Evolutionary conservation across 2,329 filamentous ascomycete genomes (phyloP).

Genomic region (Cadophora malorum): DNA sequence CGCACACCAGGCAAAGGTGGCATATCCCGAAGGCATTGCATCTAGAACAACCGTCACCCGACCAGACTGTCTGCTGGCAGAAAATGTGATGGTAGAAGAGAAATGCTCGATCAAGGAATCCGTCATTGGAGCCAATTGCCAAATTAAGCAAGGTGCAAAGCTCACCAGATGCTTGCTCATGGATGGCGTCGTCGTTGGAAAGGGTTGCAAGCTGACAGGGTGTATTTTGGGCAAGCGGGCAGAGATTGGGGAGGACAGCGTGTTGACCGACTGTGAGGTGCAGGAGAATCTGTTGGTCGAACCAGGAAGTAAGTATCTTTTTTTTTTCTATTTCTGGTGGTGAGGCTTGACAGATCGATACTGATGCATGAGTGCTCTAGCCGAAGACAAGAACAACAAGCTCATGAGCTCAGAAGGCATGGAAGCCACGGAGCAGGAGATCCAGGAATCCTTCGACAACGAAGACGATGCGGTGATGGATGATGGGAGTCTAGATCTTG

Average conservation of each 20-base stretch:
- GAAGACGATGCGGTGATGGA: conserved; percentile 25
- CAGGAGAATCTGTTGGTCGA: conserved; percentile 89
- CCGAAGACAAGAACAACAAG: conserved; percentile 71
- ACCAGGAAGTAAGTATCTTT: conserved; percentile 67
- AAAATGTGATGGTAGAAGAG: conserved; percentile 88
- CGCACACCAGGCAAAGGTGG: conserved; percentile 79
- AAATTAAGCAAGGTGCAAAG: conserved; percentile 84
- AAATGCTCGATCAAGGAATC: conserved; percentile 92
- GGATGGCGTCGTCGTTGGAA: conserved; percentile 87
- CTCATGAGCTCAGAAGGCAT: conserved; percentile 72
- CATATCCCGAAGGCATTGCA: conserved; percentile 83
- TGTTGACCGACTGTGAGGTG: conserved; percentile 89
- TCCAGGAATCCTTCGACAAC: conserved; percentile 54
- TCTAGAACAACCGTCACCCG: conserved; percentile 81
- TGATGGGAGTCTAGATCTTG: conserved; percentile 4
- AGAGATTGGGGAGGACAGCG: conserved; percentile 80
- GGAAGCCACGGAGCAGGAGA: conserved; percentile 68
- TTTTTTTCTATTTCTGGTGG: conserved; percentile 5
- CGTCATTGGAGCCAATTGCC: conserved; percentile 86
- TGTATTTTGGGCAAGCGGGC: conserved; percentile 85
- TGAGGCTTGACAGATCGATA: conserved; percentile 14
- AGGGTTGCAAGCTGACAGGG: conserved; percentile 82
- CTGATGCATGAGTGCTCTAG: conserved; percentile 47
- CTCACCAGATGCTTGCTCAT: conserved; percentile 89
- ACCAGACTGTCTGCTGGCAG: conserved; percentile 81